These are phyloP conservation scores for Euphorbia celastroides DNA, from an alignment of 441 rosid genomes.

Conservation along the genomic window DNA sequence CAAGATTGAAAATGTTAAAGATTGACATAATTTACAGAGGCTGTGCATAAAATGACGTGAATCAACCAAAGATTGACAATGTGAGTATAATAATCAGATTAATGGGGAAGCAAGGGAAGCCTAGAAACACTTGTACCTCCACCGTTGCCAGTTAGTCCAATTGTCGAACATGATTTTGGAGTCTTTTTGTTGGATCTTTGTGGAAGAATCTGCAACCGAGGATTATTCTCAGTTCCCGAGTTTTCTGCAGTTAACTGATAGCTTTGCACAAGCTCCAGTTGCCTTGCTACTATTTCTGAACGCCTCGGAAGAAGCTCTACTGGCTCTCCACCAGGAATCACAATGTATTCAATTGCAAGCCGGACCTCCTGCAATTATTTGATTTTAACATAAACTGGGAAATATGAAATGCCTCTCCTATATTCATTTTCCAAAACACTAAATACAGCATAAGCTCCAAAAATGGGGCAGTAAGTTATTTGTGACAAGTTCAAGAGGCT, in stretches of 20 bases:
- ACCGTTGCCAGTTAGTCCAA: slow-evolving; percentile 19
- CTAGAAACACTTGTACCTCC: slow-evolving; percentile 44
- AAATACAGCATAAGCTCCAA: no score
- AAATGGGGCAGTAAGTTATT: no score
- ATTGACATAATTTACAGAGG: slow-evolving; percentile 19
- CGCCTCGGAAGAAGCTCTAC: slow-evolving; percentile 95
- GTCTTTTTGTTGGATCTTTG: slow-evolving; percentile 43
- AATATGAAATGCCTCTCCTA: no score
- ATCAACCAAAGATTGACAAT: slow-evolving; percentile 16
- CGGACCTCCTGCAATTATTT: slow-evolving; percentile 97
- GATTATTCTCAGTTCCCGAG: slow-evolving; percentile 69
- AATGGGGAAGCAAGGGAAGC: slow-evolving; percentile 69
- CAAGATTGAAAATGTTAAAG: slow-evolving; percentile 8
- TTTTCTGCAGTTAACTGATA: slow-evolving; percentile 82
- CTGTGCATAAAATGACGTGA: slow-evolving; percentile 26
- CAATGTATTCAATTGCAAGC: slow-evolving; percentile 89
- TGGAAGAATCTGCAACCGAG: slow-evolving; percentile 92
- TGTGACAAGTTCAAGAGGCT: no score
- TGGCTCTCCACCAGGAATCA: slow-evolving; percentile 91
- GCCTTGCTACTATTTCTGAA: slow-evolving; percentile 75
- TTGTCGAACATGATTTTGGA: slow-evolving; percentile 24
- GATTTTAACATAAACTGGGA: no score
- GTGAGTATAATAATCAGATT: slow-evolving; percentile 20
- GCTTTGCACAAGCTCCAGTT: slow-evolving; percentile 83
- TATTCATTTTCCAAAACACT: no score